These are phyloP conservation scores for Candida tammaniensis DNA, from an alignment of 805 yeast species.

Conservation along the genomic window DNA sequence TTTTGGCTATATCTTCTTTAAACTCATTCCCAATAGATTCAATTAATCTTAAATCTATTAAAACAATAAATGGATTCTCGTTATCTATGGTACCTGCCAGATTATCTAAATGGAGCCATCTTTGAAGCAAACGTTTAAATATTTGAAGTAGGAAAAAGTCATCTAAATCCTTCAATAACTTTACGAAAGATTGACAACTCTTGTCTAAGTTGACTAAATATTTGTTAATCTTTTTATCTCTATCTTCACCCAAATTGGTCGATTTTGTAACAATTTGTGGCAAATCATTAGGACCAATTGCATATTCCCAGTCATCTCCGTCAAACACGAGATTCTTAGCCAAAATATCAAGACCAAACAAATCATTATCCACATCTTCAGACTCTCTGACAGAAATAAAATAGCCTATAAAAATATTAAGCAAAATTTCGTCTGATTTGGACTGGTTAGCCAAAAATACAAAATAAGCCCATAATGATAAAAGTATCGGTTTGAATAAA, in stretches of 20 bases:
- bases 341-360: conserved; percentile 27
- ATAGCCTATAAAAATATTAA: conserved; percentile 37
- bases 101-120: conserved; percentile 49
- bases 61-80: conserved; percentile 50
- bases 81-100: conserved; percentile 11
- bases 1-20: conserved; percentile 52
- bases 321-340: conserved; percentile 31
- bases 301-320: conserved; percentile 38
- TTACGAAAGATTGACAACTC: conserved; percentile 26
- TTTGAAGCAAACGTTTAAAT: conserved; percentile 51
- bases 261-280: conserved; percentile 23
- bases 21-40: conserved; percentile 59
- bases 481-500: conserved; percentile 29
- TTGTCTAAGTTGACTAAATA: conserved; percentile 29
- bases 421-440: conserved; percentile 33
- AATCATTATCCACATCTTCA: conserved; percentile 13
- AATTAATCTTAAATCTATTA: conserved; percentile 61
- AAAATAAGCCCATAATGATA: conserved; percentile 45
- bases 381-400: conserved; percentile 23
- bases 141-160: conserved; percentile 42
- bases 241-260: conserved; percentile 5
- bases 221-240: conserved; percentile 24
- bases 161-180: conserved; percentile 48
- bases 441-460: conserved; percentile 28
- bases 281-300: conserved; percentile 39